Evolutionary conservation across 2,329 filamentous ascomycete genomes (phyloP), one percentile per base, ranked within the genome.

Genomic region (Xylariaceae sp.): DNA sequence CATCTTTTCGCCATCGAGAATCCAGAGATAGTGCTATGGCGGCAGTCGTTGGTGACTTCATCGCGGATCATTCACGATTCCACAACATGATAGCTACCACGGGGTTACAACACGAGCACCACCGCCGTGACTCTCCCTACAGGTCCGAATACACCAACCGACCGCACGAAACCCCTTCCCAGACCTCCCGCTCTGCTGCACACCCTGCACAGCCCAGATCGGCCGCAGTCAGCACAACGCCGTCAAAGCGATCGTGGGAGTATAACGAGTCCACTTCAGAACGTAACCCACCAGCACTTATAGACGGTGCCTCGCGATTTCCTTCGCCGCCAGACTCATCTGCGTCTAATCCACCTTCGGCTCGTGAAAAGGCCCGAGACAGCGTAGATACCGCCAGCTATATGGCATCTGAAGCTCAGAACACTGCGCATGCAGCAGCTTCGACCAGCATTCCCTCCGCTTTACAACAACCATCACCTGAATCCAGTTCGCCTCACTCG

Each of bases 41-140:
- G 66, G 77, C 82, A 72, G 70, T 85, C 71, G 79, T 85, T 63
- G 80, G 81, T 70, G 89, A 93, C 76, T 85, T 85, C 75, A 83
- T 85, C 73, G 81, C 88, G 71, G 85, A 90, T 73, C 78, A 85
- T 63, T 79, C 82, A 64, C 81, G 84, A 73, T 86, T 87, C 73
- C 82, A 84, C 76, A 83, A 79, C 74, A 88, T 85, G 79, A 87
- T 90, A 75, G 72, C 74, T 53, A 71, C 73, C 51, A 70, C 77
- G 42, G 72, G 73, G 46, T 62, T 76, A 58, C 71, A 69, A 58
- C 75, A 73, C 58, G 74, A 74, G 58, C 76, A 77, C 59, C 74
- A 74, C 53, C 65, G 75, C 50, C 73, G 77, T 67, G 73, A 79
- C 62, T 68, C 65, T 42, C 68, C 70, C 52, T 68, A 69, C 58